Evolutionary conservation across 176 grass and related monocot genomes (phyloP), one percentile per base, ranked within the genome.

Genomic region (Canna indica): DNA sequence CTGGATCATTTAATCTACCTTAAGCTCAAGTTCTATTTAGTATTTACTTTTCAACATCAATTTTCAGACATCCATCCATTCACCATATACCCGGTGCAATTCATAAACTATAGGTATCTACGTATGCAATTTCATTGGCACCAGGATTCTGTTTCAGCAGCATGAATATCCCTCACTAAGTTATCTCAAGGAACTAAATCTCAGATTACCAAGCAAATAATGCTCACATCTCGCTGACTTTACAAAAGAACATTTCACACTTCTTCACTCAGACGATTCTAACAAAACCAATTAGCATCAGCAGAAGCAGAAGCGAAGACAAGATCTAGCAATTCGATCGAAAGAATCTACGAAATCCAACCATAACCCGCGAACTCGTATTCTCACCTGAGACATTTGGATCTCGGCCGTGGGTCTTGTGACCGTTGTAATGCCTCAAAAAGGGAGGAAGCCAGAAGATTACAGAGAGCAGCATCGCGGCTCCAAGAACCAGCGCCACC

Each of bases 381-480:
- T 41, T 56, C 77, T 90, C 48, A 90, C 87, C 91, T 85, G 74
- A 67, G 53, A 85, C 22, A 47, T 24, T 57, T 31, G 48, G 84
- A 20, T 67, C 77, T 32, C 70, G 59, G 47, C 60, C 80, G 53
- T 35, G 47, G 17, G 62, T 79, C 67, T 26, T 72, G 32, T 33
- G 30, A 35, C 34, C n/a, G 8, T 61, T 31, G 31, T 72, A n/a
- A 68, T 68, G 80, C 16, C 82, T 70, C n/a, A 57, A 34, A 66
- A 90, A 90, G 6, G 85, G 91, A 69, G 82, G 87, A 29, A 95
- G 67, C 87, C 83, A 83, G 87, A 95, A 95, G 47, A 85, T 42
- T 42, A 76, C 87, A 32, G 84, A 83, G 25, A 95, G 77, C 64
- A 77, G 35, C 64, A 95, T 80, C 42, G 87, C 87, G 2, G 64